phyloP scores from a whole-genome alignment of 345 rosid species.

The Salix viminalis region DNA sequence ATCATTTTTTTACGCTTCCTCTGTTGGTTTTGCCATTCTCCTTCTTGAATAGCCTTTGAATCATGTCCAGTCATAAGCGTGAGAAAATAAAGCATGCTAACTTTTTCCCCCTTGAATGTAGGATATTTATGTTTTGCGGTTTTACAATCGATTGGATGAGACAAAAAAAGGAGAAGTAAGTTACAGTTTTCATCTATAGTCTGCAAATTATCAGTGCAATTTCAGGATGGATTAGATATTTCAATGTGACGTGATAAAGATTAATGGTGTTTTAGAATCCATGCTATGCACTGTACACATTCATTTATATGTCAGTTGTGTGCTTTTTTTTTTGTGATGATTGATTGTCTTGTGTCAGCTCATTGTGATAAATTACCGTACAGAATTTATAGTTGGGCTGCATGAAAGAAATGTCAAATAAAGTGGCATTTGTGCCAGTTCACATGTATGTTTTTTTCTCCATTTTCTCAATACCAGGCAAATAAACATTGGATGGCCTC shows the following conservation, averaged over 20 bases:
- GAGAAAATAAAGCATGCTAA: background rate
- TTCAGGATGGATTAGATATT: background rate
- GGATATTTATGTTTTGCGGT: conserved; percentile 74
- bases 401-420: background rate
- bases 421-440: background rate
- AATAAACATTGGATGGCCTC: background rate
- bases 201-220: background rate
- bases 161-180: conserved; percentile 89
- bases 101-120: conserved; percentile 16
- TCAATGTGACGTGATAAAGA: background rate
- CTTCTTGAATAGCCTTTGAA: background rate
- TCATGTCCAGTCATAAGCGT: background rate
- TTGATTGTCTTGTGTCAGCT: background rate
- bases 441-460: too few species aligned
- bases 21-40: too few species aligned
- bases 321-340: background rate
- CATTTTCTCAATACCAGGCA: background rate
- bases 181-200: conserved; percentile 17
- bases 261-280: background rate
- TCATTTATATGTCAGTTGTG: background rate
- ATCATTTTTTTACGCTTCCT: background rate
- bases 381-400: background rate
- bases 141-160: conserved; percentile 77
- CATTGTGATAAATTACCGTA: background rate
- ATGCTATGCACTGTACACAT: background rate